Evolutionary conservation across 768 basidiomycete species (phyloP).

Genomic region (Melanogaster broomeanus): DNA sequence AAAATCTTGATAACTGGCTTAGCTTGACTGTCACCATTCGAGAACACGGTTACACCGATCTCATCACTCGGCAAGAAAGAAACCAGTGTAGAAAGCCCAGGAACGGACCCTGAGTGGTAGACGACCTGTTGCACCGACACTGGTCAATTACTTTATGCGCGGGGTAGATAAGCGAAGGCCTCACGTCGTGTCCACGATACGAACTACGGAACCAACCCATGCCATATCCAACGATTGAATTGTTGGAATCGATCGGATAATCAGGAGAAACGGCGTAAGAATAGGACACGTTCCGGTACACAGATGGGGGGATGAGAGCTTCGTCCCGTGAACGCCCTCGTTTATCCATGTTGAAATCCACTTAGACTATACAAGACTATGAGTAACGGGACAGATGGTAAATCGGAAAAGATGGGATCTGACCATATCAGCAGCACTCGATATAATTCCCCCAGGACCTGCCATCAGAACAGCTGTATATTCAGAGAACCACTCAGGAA

Average conservation of each 20-base stretch:
- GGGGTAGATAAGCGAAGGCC: not conserved
- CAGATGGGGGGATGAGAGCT: slow-evolving; percentile 30
- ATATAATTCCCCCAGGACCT: slow-evolving; percentile 47
- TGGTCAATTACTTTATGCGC: not conserved
- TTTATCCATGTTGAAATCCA: slow-evolving; percentile 42
- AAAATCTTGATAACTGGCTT: slow-evolving; percentile 5
- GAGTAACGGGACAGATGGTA: not conserved
- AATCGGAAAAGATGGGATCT: slow-evolving; percentile 5
- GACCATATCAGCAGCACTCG: slow-evolving; percentile 44
- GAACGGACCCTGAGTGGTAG: slow-evolving; percentile 34
- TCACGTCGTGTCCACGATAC: slow-evolving; percentile 43
- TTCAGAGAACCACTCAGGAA: slow-evolving; percentile 35
- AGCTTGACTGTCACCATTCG: slow-evolving; percentile 28
- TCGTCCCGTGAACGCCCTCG: slow-evolving; percentile 30
- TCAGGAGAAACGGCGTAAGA: slow-evolving; percentile 27
- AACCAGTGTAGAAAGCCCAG: slow-evolving; percentile 34
- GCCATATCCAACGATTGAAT: slow-evolving; percentile 40
- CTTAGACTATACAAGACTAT: slow-evolving; percentile 28
- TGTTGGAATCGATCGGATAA: slow-evolving; percentile 10
- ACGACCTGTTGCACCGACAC: slow-evolving; percentile 28
- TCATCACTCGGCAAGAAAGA: slow-evolving; percentile 37
- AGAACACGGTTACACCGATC: slow-evolving; percentile 38
- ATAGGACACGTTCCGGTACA: slow-evolving; percentile 32
- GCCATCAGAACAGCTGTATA: slow-evolving; percentile 25
- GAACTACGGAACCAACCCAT: slow-evolving; percentile 44